These are phyloP conservation scores for Didymella pinodella DNA, from an alignment of 2,329 filamentous ascomycete species.

Conservation along the genomic window DNA sequence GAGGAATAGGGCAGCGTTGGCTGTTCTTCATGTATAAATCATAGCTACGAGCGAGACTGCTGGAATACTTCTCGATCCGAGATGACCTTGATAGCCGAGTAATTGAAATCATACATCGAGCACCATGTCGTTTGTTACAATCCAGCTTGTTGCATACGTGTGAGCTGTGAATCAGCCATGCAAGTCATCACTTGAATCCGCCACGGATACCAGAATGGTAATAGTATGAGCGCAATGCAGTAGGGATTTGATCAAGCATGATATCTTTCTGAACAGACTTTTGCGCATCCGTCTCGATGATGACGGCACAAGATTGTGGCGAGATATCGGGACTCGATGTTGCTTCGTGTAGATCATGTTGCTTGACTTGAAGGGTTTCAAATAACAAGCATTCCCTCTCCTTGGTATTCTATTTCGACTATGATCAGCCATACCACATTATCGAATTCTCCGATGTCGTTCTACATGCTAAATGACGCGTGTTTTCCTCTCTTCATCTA, in stretches of 20 bases:
- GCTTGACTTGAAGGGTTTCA: neutral
- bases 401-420: neutral
- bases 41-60: neutral
- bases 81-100: neutral
- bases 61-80: neutral
- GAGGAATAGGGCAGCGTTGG: neutral
- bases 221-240: no score
- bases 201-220: neutral
- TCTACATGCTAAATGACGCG: no score
- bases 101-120: neutral
- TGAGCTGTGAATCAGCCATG: neutral
- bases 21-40: constrained; percentile 3
- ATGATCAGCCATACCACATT: neutral
- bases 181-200: neutral
- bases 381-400: neutral
- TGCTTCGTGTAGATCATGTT: neutral
- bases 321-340: neutral
- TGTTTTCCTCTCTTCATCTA: no score
- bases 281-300: neutral
- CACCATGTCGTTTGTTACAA: neutral
- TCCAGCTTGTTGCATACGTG: neutral
- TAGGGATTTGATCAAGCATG: neutral
- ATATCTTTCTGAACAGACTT: neutral
- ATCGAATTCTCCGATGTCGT: neutral
- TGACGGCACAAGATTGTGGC: neutral